These are phyloP conservation scores for Astrothelium subdiscretum DNA, from an alignment of 495 filamentous ascomycete genomes.

Conservation along the genomic window DNA sequence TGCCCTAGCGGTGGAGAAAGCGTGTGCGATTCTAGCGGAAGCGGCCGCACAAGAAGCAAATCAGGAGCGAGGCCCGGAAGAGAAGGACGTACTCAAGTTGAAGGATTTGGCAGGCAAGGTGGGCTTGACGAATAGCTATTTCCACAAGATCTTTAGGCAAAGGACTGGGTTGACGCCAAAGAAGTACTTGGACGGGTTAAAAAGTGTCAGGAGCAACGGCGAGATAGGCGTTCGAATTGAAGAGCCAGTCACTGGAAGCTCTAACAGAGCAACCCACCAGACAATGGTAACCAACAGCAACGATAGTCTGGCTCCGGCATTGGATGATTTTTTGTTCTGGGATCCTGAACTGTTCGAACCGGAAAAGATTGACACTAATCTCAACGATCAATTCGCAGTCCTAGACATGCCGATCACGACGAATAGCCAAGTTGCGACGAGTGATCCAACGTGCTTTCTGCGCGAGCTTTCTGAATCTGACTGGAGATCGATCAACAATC, in stretches of 20 bases:
- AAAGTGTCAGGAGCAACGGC: not conserved
- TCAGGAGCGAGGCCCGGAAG: constrained; percentile 21
- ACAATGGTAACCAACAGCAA: not conserved
- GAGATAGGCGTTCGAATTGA: not conserved
- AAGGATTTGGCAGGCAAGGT: constrained; percentile 41
- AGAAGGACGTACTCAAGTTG: constrained; percentile 31
- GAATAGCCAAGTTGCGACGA: not conserved
- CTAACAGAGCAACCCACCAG: not conserved
- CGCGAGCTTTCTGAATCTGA: not conserved
- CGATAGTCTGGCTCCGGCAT: not conserved
- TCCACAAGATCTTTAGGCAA: constrained; percentile 52
- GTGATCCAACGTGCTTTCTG: not conserved
- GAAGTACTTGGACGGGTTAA: constrained; percentile 28
- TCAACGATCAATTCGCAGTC: not conserved
- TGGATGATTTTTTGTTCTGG: not conserved
- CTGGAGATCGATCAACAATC: not conserved
- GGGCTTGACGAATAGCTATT: constrained; percentile 47
- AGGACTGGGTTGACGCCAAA: constrained; percentile 50
- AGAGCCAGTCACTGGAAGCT: not conserved
- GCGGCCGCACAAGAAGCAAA: constrained; percentile 2
- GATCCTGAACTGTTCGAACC: not conserved
- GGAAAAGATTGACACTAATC: not conserved
- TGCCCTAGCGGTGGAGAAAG: constrained; percentile 33
- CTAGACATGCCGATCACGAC: not conserved
- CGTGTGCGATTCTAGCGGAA: constrained; percentile 26